These are phyloP conservation scores for Excoecaria agallocha DNA, from an alignment of 345 rosid genomes.

Conservation along the genomic window DNA sequence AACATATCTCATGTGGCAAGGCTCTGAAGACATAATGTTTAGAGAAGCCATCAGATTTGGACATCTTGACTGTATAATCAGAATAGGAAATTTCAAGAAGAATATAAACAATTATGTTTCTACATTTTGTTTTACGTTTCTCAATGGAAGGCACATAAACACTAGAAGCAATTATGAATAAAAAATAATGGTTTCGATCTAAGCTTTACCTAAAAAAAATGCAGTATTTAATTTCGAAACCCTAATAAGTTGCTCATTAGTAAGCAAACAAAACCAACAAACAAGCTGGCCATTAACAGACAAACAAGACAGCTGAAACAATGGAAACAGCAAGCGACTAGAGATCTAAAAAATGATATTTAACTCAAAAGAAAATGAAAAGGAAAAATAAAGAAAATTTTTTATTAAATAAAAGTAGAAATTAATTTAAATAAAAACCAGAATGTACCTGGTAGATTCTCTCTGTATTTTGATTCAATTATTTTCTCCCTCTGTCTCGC, in stretches of 20 bases:
- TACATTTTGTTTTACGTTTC: neutral
- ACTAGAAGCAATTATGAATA: neutral
- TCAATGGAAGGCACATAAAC: too few relatives aligned
- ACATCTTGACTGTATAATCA: neutral
- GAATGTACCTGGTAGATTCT: neutral
- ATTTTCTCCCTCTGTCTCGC: neutral
- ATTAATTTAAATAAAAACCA: neutral
- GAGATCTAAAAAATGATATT: neutral
- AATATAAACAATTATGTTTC: neutral
- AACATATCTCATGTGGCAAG: too few relatives aligned
- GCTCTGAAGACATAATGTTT: too few relatives aligned
- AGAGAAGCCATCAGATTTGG: neutral
- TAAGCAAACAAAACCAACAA: neutral
- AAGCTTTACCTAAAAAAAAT: slow-evolving; percentile 3
- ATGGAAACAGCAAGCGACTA: neutral
- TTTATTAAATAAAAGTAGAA: too few relatives aligned
- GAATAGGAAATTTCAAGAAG: neutral
- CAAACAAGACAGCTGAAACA: neutral
- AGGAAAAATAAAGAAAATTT: neutral
- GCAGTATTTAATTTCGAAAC: neutral
- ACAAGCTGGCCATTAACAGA: too few relatives aligned
- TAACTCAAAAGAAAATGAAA: neutral
- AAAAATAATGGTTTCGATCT: neutral
- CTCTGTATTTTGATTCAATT: neutral
- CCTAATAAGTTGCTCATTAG: neutral